phyloP scores from a whole-genome alignment of 78 protist genomes.

The Blattamonas nauphoetae region DNA sequence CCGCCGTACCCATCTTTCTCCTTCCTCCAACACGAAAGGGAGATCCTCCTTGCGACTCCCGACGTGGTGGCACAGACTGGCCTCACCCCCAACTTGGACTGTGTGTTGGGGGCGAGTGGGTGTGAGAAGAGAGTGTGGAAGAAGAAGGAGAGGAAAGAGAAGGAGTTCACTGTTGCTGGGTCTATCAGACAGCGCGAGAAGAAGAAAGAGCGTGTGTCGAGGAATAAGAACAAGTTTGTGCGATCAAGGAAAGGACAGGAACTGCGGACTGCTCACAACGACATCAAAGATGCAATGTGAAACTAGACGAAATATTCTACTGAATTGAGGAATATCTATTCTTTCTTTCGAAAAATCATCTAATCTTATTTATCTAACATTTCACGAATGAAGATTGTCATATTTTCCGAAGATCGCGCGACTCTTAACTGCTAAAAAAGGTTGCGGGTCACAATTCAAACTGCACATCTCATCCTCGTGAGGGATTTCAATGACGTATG shows the following conservation, averaged over 20 bases:
- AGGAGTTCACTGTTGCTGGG: background rate
- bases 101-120: background rate
- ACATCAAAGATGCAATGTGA: background rate
- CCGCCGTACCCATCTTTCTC: background rate
- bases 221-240: background rate
- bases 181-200: background rate
- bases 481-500: too few species aligned
- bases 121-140: background rate
- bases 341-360: too few species aligned
- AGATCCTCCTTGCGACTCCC: background rate
- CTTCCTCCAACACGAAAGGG: background rate
- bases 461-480: too few species aligned
- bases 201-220: background rate
- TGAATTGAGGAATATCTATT: too few species aligned
- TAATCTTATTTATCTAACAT: too few species aligned
- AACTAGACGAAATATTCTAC: too few species aligned
- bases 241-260: background rate
- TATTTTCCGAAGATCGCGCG: too few species aligned
- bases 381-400: too few species aligned
- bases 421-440: too few species aligned
- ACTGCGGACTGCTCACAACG: background rate
- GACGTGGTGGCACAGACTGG: background rate
- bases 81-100: background rate
- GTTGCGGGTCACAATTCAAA: too few species aligned
- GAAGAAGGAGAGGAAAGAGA: background rate